Evolutionary conservation across 257 asterid genomes (phyloP), one percentile per base, ranked within the genome.

Genomic region (Lantana camara): DNA sequence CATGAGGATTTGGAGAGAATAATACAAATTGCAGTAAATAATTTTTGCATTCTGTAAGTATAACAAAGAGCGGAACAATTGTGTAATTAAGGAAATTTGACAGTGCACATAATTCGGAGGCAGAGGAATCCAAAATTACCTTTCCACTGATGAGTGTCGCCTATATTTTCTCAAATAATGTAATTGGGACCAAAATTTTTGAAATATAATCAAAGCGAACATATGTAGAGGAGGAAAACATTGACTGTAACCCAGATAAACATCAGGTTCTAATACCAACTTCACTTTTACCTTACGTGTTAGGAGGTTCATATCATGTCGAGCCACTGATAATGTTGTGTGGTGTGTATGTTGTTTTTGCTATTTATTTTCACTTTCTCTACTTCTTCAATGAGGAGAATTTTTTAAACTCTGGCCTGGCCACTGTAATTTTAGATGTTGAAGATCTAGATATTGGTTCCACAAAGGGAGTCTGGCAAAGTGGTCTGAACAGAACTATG

Each of bases 1-100:
- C 35, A 49, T 79, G 67, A 68, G 78, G 66, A 19, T 52, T 30
- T 5, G 53, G 72, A 58, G 44, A 42, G 24, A 58, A 60, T 35
- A 24, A 71, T 46, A 32, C 62, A 46, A 64, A 60, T 54, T 58
- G 63, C 35, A 53, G 42, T 30, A 21, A 48, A 24, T 44, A 62
- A 42, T 19, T 47, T 27, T 47, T 13, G 40, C 30, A 27, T 64
- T 48, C 38, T 44, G 27, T 23, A 24, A 45, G 48, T 14, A 63
- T 22, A 20, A 61, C 27, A 24, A 61, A 35, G 35, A 54, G 67
- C 49, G 42, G 13, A 32, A 30, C 21, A 21, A 56, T 3, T 29
- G 48, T 21, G 48, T 54, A 24, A 49, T 11, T 17, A 17, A 27
- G 68, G 53, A 37, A n/a, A 15, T 44, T 24, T 7, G 30, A 64